Evolutionary conservation across 148 eudicot species (phyloP), one percentile per base, ranked within the genome.

Genomic region (Rhododendron kiyosumense): DNA sequence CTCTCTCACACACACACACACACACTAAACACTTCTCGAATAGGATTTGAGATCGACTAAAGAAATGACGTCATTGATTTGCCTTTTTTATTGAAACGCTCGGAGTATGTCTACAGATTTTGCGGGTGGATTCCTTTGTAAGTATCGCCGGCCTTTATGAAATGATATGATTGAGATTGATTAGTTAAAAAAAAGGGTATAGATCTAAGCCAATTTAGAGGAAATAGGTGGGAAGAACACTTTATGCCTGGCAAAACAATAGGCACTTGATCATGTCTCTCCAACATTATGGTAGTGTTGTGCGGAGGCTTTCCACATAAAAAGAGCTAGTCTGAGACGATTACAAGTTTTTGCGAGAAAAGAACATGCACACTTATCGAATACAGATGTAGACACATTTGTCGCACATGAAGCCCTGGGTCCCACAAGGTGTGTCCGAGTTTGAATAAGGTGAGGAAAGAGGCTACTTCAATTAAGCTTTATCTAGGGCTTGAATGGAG

Each of bases 401-500:
- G 30, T 7, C n/a, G 1, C 71, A n/a, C 30, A 63, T 24, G 30
- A 63, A 63, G 3, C n/a, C n/a, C n/a, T 63, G 30, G 71, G 13
- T 63, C 4, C 1, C 30, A n/a, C 30, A 63, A 1, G 0, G 7
- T 54, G 22, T 54, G 22, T 0, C 7, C 1, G 61, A 3, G 61
- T 54, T 54, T 54, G 61, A 18, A 5, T 54, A 17, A 3, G 6
- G 7, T 54, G 24, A 52, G 18, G 80, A 17, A 45, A 82, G 34
- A 75, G 63, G 75, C n/a, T 17, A 63, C 48, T 76, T 61, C 26
- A 14, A n/a, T 36, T 81, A 54, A 22, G 48, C 84, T 86, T 51
- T 4, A 9, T 84, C 86, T 74, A 91, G 32, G 92, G 93, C 82
- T 81, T 89, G 83, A 87, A 91, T 24, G 92, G 91, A 80, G 95